Base-by-base conservation (phyloP, 2,329 filamentous ascomycete species). In the Exserohilum rostratum region DNA sequence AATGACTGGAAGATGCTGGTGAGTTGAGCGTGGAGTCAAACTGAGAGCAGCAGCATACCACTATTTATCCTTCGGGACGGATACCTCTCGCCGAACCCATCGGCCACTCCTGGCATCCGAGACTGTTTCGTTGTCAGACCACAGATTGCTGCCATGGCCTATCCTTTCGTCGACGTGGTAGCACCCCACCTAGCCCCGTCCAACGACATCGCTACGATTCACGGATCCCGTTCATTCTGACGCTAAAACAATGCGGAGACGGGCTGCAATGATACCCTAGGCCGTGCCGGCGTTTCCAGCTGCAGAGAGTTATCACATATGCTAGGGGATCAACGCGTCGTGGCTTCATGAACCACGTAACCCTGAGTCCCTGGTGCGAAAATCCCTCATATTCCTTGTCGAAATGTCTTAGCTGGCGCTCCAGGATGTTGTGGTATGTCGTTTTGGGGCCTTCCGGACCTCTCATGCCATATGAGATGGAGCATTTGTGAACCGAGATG, bases 141-240 rank as follows among this genome's bases (percentile, higher is more conserved):
- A 72, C 61, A 65, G 59, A 65, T 71, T 68, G 69, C 68, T 71
- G 66, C 66, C 63, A 72, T 74, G 67, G 57, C 65, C 71, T 65
- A 64, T 73, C 68, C 72, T 65, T 72, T 67, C 60, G 55, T 72
- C 70, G 65, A 73, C 68, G 69, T 73, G 74, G 73, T 76, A 66
- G 64, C 65, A 76, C 75, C 73, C 74, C 75, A 76, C 75, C 67
- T 58, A 50, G 53, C 60, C 54, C 58, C 64, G 66, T 73, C 78
- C 78, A 80, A 80, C 78, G 64, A 75, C 69, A 72, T 73, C 58
- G 73, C 74, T 68, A 74, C 77, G 74, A 78, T 78, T 71, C 65
- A 70, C 72, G 73, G 73, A 72, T 72, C 68, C 70, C 72, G 70
- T 61, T 73, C 73, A 62, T 73, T 73, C 67, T 72, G 72, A 72